Conservation (phyloP, 495 filamentous ascomycete genomes). For the Polyplosphaeria fusca region DNA sequence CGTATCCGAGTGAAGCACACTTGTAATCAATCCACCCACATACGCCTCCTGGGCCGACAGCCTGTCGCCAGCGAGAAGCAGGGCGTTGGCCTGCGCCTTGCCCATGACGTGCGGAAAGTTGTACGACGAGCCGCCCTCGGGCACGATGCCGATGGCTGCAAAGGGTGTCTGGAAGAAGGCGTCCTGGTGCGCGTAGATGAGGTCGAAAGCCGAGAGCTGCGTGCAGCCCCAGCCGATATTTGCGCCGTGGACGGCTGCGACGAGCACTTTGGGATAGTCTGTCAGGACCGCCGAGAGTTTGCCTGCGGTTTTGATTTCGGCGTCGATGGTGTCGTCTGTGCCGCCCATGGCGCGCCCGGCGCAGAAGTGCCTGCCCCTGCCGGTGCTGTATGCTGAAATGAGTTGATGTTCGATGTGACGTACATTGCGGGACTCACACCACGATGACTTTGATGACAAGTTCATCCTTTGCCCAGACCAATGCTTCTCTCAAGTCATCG, state of each 20-base stretch:
- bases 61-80: constrained; percentile 25
- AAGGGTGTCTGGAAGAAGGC: constrained; percentile 34
- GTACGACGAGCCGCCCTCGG: constrained; percentile 22
- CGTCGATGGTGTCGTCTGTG: constrained; percentile 17
- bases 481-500: constrained; percentile 16
- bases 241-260: constrained; percentile 29
- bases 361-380: constrained; percentile 26
- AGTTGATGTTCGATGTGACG: background rate
- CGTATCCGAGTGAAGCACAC: constrained; percentile 3
- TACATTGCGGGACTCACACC: constrained; percentile 1
- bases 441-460: constrained; percentile 15
- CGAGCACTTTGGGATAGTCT: constrained; percentile 24
- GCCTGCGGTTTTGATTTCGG: constrained; percentile 19
- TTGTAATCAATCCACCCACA: constrained; percentile 21
- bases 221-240: constrained; percentile 31
- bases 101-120: constrained; percentile 27
- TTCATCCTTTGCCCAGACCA: constrained; percentile 27
- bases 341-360: constrained; percentile 16
- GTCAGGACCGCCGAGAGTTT: constrained; percentile 11
- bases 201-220: constrained; percentile 26
- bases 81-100: constrained; percentile 14
- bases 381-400: background rate
- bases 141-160: constrained; percentile 23
- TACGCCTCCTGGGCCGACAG: constrained; percentile 22
- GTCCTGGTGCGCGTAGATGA: constrained; percentile 19